phyloP scores from a whole-genome alignment of 192 early-diverging fungal species.

The Backusella psychrophila region DNA sequence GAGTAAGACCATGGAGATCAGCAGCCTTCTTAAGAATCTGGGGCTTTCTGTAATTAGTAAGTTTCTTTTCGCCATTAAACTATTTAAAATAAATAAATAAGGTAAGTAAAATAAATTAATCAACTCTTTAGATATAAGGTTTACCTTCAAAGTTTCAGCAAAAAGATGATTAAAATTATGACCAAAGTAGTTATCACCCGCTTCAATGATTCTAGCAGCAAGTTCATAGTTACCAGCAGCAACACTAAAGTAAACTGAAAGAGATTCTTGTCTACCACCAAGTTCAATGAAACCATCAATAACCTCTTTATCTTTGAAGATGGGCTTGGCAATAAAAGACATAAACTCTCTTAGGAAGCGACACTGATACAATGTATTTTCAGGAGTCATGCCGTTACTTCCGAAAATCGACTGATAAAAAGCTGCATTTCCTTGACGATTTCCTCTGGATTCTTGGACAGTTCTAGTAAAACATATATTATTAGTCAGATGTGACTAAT shows the following conservation, averaged over 20 bases:
- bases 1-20: slow-evolving; percentile 35
- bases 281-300: neutral
- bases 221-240: slow-evolving; percentile 23
- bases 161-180: slow-evolving; percentile 27
- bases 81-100: slow-evolving; percentile 15
- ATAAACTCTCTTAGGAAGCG: neutral
- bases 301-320: neutral
- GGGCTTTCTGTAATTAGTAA: slow-evolving; percentile 15
- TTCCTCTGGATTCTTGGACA: slow-evolving; percentile 57
- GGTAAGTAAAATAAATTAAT: neutral
- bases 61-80: slow-evolving; percentile 5
- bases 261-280: neutral
- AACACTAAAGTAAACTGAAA: slow-evolving; percentile 14
- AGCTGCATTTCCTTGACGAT: slow-evolving; percentile 48
- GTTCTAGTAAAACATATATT: slow-evolving; percentile 16
- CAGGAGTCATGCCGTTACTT: neutral
- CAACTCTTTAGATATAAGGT: neutral
- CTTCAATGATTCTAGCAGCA: neutral
- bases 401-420: slow-evolving; percentile 8
- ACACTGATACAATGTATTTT: neutral
- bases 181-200: neutral
- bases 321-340: neutral
- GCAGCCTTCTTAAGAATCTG: slow-evolving; percentile 43
- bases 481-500: neutral
- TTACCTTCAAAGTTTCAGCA: slow-evolving; percentile 22